Evolutionary conservation across 2,329 filamentous ascomycete genomes (phyloP).

Genomic region (Diaporthe velutina): DNA sequence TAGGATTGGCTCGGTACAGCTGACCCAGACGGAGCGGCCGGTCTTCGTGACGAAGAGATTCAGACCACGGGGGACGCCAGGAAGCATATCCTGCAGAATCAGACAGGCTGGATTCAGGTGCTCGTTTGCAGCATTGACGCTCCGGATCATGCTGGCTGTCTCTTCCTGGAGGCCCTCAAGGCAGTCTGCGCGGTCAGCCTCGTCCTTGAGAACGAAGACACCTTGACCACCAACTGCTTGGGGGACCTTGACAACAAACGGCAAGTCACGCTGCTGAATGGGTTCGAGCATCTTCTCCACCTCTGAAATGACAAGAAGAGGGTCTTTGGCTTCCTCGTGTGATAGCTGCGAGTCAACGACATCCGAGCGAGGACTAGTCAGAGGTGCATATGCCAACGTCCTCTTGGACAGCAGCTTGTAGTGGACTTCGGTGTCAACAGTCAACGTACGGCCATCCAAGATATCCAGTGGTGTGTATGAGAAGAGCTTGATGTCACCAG

Average conservation of each 20-base stretch:
- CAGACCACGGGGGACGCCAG: slow-evolving; percentile 6
- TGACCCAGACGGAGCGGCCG: slow-evolving; percentile 10
- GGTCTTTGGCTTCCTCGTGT: background rate
- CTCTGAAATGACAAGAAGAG: slow-evolving; percentile 4
- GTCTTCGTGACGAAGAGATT: slow-evolving; percentile 19
- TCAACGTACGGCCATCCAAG: slow-evolving; percentile 11
- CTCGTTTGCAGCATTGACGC: slow-evolving; percentile 4
- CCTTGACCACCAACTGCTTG: slow-evolving; percentile 25
- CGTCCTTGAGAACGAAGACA: slow-evolving; percentile 23
- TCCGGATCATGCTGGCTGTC: background rate
- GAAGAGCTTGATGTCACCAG: slow-evolving; percentile 1
- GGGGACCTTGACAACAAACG: slow-evolving; percentile 26
- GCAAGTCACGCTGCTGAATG: slow-evolving; percentile 8
- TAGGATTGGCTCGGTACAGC: slow-evolving; percentile 19
- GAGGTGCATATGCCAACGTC: slow-evolving; percentile 10
- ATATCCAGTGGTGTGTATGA: slow-evolving; percentile 27
- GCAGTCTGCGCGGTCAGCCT: slow-evolving; percentile 14
- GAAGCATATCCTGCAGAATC: slow-evolving; percentile 19
- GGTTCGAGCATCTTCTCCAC: slow-evolving; percentile 10
- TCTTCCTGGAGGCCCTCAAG: slow-evolving; percentile 18
- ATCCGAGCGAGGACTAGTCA: slow-evolving; percentile 22
- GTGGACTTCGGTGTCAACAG: slow-evolving; percentile 10
- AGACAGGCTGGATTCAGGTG: background rate
- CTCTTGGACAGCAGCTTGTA: slow-evolving; percentile 25
- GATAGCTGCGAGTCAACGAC: slow-evolving; percentile 11